These are phyloP conservation scores for Hypholoma sublateritium DNA, from an alignment of 768 basidiomycete genomes.

Conservation along the genomic window DNA sequence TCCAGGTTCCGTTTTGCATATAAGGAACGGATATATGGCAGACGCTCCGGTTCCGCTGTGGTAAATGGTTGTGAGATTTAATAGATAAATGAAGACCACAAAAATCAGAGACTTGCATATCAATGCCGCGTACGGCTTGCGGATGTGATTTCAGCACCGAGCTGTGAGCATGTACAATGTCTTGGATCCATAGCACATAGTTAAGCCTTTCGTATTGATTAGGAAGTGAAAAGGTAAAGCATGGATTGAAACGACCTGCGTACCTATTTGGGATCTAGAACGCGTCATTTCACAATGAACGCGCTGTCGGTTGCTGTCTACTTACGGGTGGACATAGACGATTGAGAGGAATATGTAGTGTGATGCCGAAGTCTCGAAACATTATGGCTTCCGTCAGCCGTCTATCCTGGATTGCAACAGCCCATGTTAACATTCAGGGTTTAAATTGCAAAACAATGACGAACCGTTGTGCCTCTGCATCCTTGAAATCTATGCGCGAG, in stretches of 20 bases:
- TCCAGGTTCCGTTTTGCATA: slow-evolving; percentile 45
- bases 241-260: not conserved
- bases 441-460: not conserved
- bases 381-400: slow-evolving; percentile 80
- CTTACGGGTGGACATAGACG: slow-evolving; percentile 87
- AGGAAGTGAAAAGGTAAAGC: no score
- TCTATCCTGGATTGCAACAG: slow-evolving; percentile 37
- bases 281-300: not conserved
- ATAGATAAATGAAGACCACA: not conserved
- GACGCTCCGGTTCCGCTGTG: slow-evolving; percentile 87
- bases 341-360: slow-evolving; percentile 60
- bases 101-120: slow-evolving; percentile 55
- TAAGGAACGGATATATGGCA: slow-evolving; percentile 84
- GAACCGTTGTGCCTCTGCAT: slow-evolving; percentile 70
- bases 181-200: slow-evolving; percentile 85
- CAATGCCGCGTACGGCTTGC: slow-evolving; percentile 49
- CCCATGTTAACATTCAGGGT: not conserved
- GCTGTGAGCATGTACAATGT: slow-evolving; percentile 46
- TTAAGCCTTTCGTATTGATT: slow-evolving; percentile 43
- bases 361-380: slow-evolving; percentile 68
- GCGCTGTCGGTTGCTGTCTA: slow-evolving; percentile 2
- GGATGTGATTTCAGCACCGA: slow-evolving; percentile 10
- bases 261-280: slow-evolving; percentile 73
- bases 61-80: not conserved
- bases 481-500: slow-evolving; percentile 68